These are phyloP conservation scores for Fraxinus angustifolia DNA, from an alignment of 305 asterid genomes.

Conservation along the genomic window DNA sequence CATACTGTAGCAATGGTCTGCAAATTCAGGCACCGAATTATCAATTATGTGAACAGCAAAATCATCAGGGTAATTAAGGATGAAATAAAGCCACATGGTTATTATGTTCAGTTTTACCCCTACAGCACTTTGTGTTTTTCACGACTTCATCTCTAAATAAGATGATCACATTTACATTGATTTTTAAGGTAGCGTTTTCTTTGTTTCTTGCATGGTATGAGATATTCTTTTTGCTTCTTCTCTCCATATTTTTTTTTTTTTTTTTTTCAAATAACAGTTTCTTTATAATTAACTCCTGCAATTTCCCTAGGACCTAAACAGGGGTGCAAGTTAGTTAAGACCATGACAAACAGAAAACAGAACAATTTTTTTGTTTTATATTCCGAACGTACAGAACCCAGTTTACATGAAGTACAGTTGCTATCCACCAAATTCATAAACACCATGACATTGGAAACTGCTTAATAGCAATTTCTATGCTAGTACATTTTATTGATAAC, in stretches of 20 bases:
- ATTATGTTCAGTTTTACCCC: neutral
- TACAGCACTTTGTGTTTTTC: neutral
- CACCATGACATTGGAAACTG: neutral
- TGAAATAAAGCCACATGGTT: neutral
- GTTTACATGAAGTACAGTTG: neutral
- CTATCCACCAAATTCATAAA: neutral
- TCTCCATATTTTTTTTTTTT: too few species aligned
- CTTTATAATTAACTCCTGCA: neutral
- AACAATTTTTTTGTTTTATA: too few species aligned
- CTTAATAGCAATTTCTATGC: conserved; percentile 1
- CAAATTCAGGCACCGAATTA: conserved; percentile 29
- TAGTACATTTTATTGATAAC: neutral
- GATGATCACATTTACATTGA: neutral
- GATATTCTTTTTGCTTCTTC: neutral
- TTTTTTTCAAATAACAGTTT: neutral
- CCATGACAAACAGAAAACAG: too few species aligned
- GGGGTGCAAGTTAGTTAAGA: neutral
- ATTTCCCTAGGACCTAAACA: neutral
- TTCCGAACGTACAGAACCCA: neutral
- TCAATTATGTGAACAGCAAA: conserved; percentile 3
- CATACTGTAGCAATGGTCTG: conserved; percentile 89
- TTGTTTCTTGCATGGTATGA: neutral
- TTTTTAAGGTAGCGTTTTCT: neutral
- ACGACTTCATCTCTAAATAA: neutral
- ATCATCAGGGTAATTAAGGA: neutral